Evolutionary conservation across 768 basidiomycete genomes (phyloP), one percentile per base, ranked within the genome.

Genomic region (Boletus rufocinnamomeus): DNA sequence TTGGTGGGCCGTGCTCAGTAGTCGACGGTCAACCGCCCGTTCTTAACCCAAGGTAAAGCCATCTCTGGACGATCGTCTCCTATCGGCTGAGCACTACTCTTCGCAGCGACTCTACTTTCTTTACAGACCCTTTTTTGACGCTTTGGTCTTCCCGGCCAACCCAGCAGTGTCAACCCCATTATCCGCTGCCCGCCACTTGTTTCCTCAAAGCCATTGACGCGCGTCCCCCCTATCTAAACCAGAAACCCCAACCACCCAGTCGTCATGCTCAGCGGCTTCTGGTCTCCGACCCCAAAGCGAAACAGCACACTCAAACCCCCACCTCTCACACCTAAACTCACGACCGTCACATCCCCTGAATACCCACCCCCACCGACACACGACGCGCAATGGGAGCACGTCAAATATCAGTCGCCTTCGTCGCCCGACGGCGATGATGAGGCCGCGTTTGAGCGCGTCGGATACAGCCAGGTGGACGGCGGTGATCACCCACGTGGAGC

Each of bases 331-430:
- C 69, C 66, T 3, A 61, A 69, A 44, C 66, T 66, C 30, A 66
- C 69, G 2, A 66, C 66, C 0, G 8, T 48, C 11, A 55, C 50
- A 3, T 45, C 64, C 34, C 40, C 54, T 14, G 61, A 65, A 37
- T 62, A 58, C 35, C 61, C 57, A 8, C 51, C 58, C 19, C 57
- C 2, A 7, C 54, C 10, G 0, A 1, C 49, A 25, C 58, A 58
- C n/a, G 69, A 69, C 6, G 28, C 58, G 2, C 68, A 61, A 34
- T 70, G 68, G 68, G 69, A 69, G 25, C 59, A 69, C 37, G 44
- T 70, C 50, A 62, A 59, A 21, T 28, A 13, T 3, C 66, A 56
- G 1, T 40, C 68, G 17, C 57, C 63, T 1, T 28, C 61, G 23
- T 66, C 68, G 35, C 50, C 53, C 17, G 64, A 64, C 8, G 25